These are phyloP conservation scores for Xylariaceae sp. DNA, from an alignment of 2,329 filamentous ascomycete genomes.

Conservation along the genomic window DNA sequence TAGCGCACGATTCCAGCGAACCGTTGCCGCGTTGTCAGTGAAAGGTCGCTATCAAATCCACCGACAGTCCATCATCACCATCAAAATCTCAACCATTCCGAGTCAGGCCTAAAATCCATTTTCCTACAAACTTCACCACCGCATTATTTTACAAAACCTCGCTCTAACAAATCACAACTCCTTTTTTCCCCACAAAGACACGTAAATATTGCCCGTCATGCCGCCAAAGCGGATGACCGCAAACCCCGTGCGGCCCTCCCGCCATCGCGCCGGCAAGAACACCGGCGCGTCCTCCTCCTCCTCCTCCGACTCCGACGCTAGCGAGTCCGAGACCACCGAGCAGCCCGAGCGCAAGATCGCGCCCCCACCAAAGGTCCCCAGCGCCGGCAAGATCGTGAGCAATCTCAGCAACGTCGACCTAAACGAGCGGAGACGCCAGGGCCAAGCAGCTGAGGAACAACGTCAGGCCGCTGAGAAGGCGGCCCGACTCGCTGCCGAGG, in stretches of 20 bases:
- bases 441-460: conserved; percentile 43
- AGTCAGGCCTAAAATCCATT: background rate
- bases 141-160: too few species aligned
- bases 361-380: conserved; percentile 53
- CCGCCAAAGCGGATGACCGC: conserved; percentile 88
- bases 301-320: conserved; percentile 45
- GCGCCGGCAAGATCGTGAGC: conserved; percentile 52
- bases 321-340: conserved; percentile 35
- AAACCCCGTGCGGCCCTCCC: conserved; percentile 73
- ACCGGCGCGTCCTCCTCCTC: conserved; percentile 48
- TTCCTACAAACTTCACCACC: too few species aligned
- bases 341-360: conserved; percentile 36
- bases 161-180: background rate
- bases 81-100: background rate
- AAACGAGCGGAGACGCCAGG: conserved; percentile 42
- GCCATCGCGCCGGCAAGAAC: conserved; percentile 82
- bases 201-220: conserved; percentile 34
- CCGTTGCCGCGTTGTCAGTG: too few species aligned
- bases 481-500: conserved; percentile 50
- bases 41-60: too few species aligned
- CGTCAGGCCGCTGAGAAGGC: conserved; percentile 46
- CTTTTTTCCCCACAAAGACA: background rate
- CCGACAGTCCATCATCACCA: background rate
- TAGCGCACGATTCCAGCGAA: background rate
- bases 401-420: conserved; percentile 49